These are phyloP conservation scores for Yarrowia yakushimensis DNA, from an alignment of 805 yeast genomes.

Conservation along the genomic window DNA sequence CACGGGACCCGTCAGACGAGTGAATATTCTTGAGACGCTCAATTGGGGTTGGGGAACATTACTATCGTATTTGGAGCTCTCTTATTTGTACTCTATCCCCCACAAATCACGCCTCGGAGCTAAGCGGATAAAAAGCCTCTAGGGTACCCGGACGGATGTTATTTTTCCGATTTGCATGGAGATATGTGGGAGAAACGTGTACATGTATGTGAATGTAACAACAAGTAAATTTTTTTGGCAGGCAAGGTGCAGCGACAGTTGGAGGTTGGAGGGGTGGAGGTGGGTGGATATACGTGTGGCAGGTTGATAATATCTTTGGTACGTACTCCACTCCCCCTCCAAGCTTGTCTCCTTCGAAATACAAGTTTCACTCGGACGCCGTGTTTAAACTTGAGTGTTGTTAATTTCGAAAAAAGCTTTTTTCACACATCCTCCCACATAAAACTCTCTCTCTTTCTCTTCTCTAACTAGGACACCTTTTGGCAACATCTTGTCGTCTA, in stretches of 20 bases:
- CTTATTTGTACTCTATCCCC: no score
- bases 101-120: not conserved
- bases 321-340: no score
- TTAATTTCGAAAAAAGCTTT: constrained; percentile 13
- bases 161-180: constrained; percentile 25
- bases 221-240: constrained; percentile 19
- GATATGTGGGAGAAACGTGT: constrained; percentile 25
- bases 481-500: constrained; percentile 25
- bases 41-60: no score
- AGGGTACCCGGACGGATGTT: constrained; percentile 23
- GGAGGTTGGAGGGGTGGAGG: no score
- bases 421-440: constrained; percentile 16
- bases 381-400: constrained; percentile 16
- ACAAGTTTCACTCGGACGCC: constrained; percentile 10
- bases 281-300: no score
- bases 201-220: constrained; percentile 25
- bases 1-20: no score
- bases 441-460: constrained; percentile 24
- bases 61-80: no score
- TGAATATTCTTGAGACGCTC: no score
- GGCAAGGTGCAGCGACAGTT: constrained; percentile 14
- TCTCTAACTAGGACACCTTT: constrained; percentile 24
- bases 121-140: constrained; percentile 18
- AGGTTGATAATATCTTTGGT: no score
- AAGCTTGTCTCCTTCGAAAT: constrained; percentile 16